Evolutionary conservation across 2,329 filamentous ascomycete genomes (phyloP), one percentile per base, ranked within the genome.

Genomic region (Verticillium albo-atrum): DNA sequence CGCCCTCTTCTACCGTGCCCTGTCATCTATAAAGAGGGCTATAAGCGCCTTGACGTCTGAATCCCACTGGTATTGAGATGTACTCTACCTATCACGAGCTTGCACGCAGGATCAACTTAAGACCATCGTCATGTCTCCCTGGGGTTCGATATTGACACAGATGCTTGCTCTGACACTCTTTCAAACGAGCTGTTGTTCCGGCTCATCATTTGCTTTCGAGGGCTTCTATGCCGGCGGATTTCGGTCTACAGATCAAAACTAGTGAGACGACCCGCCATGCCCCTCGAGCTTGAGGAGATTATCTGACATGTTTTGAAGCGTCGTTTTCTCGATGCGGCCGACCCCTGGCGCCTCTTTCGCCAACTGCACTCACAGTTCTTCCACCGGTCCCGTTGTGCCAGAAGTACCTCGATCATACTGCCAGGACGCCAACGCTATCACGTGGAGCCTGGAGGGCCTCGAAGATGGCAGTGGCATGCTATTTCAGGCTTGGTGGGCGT

Each of bases 401-500:
- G 61, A 58, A 26, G 32, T 62, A 14, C 25, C 30, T 25, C 26
- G 52, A 23, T 30, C 52, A 7, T 54, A 28, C 15, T 63, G 61
- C 34, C 35, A 47, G 23, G 56, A 58, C 9, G 20, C 42, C 17
- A 60, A 37, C 32, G 54, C 57, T 17, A 55, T 63, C 6, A 58
- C 56, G 7, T 63, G 60, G 55, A 62, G 60, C 26, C 42, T 62
- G n/a, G 52, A 51, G 26, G 55, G 59, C 6, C 55, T 60, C 52
- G 61, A 57, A 4, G 26, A 51, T 15, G 42, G 42, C 7, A 20
- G 25, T 23, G 58, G 61, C 4, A 60, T 60, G 61, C 55, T 56
- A 15, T 58, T 63, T 25, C 61, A 50, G 26, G 53, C 60, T 26
- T 63, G 61, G 61, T 63, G 54, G 42, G 47, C 58, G 14, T 63